Conservation (phyloP, 306 rosid species). For the Vicia villosa region DNA sequence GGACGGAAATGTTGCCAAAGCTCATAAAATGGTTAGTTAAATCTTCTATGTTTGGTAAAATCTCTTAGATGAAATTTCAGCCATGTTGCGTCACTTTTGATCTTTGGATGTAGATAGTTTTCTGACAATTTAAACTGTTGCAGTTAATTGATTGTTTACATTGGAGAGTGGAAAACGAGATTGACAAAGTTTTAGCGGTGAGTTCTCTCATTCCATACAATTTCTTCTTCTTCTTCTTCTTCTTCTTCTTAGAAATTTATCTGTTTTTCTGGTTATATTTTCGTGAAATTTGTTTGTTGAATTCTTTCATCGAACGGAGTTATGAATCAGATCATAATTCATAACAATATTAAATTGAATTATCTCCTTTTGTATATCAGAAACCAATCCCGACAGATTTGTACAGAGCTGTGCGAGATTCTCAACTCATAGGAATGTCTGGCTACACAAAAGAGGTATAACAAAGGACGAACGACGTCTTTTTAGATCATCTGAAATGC, state of each 20-base stretch:
- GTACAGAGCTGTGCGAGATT: constrained; percentile 72
- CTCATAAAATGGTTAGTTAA: constrained; percentile 85
- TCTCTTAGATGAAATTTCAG: constrained; percentile 20
- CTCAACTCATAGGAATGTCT: constrained; percentile 82
- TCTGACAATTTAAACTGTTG: constrained; percentile 40
- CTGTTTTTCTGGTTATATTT: constrained; percentile 11
- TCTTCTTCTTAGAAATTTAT: no score
- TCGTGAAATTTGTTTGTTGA: constrained; percentile 19
- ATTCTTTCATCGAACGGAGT: background rate
- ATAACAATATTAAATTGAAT: constrained; percentile 15
- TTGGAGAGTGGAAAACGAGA: constrained; percentile 87
- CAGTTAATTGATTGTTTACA: constrained; percentile 87
- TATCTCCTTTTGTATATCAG: constrained; percentile 51
- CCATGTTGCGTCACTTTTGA: constrained; percentile 21
- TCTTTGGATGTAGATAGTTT: constrained; percentile 31
- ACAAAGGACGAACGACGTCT: no score
- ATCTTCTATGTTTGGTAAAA: constrained; percentile 9
- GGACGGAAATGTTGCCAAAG: constrained; percentile 82
- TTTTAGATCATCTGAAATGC: background rate
- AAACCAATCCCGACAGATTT: constrained; percentile 78
- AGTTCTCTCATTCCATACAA: constrained; percentile 44
- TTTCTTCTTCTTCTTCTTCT: background rate
- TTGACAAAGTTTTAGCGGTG: constrained; percentile 76
- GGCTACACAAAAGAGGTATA: constrained; percentile 93
- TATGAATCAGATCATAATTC: constrained; percentile 20